phyloP scores from a whole-genome alignment of 164 flowering plant genomes.

The Piper longum region DNA sequence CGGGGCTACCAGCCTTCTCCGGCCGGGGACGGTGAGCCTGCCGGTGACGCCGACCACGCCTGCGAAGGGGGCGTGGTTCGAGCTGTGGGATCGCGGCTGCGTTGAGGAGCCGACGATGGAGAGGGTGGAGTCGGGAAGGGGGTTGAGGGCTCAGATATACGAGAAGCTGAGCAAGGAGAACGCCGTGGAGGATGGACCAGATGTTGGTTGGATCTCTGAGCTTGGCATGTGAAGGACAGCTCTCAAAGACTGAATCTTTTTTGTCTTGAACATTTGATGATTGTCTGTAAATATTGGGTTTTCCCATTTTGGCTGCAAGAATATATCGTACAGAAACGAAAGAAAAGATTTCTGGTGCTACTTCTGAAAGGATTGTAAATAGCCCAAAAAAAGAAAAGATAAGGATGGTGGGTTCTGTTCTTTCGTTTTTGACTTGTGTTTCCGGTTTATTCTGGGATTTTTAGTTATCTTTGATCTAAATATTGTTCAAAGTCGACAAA shows the following conservation, averaged over 20 bases:
- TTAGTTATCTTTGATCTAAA: neutral
- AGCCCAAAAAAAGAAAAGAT: neutral
- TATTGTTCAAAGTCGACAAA: neutral
- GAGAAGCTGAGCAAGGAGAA: constrained; percentile 57
- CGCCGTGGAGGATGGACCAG: constrained; percentile 37
- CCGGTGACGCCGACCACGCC: constrained; percentile 54
- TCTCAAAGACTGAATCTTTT: neutral
- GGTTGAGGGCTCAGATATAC: constrained; percentile 41
- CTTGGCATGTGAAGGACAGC: constrained; percentile 31
- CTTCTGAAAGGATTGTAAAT: neutral
- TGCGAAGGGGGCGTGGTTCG: constrained; percentile 10
- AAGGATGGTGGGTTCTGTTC: neutral
- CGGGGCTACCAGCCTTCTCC: constrained; percentile 11
- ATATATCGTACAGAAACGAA: neutral
- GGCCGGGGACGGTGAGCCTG: constrained; percentile 42
- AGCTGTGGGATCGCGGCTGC: constrained; percentile 11
- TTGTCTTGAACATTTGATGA: neutral
- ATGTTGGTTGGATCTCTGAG: constrained; percentile 72
- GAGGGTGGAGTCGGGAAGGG: constrained; percentile 67
- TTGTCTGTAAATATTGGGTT: neutral
- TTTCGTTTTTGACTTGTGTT: neutral
- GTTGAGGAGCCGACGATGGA: constrained; percentile 46
- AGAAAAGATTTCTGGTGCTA: too few relatives aligned
- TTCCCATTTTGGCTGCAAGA: too few relatives aligned
- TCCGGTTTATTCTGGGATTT: neutral